phyloP scores from a whole-genome alignment of 2,329 filamentous ascomycete species.

The Verruconis gallopava region DNA sequence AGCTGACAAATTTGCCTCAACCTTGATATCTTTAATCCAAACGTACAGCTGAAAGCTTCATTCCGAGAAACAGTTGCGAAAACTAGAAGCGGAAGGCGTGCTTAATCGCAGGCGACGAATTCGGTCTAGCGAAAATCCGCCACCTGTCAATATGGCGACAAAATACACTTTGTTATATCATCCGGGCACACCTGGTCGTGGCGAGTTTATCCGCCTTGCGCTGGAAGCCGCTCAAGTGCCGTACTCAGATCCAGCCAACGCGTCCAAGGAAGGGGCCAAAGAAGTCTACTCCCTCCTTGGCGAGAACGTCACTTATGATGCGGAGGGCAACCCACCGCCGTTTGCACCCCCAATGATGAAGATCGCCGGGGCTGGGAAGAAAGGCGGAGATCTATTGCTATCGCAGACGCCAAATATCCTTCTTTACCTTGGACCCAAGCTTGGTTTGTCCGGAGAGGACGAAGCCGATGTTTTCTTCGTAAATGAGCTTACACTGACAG shows the following conservation, averaged over 20 bases:
- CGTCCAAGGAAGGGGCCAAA: constrained; percentile 36
- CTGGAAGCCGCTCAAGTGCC: constrained; percentile 54
- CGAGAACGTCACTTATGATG: constrained; percentile 19
- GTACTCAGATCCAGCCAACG: constrained; percentile 50
- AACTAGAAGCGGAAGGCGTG: too few species aligned
- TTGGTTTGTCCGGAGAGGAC: constrained; percentile 43
- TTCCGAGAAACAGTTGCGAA: too few species aligned
- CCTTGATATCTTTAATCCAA: too few species aligned
- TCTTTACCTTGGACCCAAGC: constrained; percentile 49
- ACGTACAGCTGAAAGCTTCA: too few species aligned
- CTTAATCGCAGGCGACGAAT: too few species aligned
- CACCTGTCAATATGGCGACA: too few species aligned
- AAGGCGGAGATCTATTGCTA: constrained; percentile 46
- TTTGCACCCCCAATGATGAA: constrained; percentile 55
- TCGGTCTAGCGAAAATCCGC: too few species aligned
- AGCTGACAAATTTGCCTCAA: too few species aligned
- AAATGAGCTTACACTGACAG: constrained; percentile 53
- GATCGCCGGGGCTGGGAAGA: constrained; percentile 32
- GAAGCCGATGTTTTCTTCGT: constrained; percentile 42
- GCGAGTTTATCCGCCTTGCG: constrained; percentile 58
- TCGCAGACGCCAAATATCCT: constrained; percentile 63
- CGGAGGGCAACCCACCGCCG: constrained; percentile 45
- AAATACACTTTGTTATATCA: constrained; percentile 59
- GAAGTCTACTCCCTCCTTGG: constrained; percentile 35
- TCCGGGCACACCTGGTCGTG: constrained; percentile 58